These are phyloP conservation scores for Diaporthe eres DNA, from an alignment of 2,329 filamentous ascomycete genomes.

Conservation along the genomic window DNA sequence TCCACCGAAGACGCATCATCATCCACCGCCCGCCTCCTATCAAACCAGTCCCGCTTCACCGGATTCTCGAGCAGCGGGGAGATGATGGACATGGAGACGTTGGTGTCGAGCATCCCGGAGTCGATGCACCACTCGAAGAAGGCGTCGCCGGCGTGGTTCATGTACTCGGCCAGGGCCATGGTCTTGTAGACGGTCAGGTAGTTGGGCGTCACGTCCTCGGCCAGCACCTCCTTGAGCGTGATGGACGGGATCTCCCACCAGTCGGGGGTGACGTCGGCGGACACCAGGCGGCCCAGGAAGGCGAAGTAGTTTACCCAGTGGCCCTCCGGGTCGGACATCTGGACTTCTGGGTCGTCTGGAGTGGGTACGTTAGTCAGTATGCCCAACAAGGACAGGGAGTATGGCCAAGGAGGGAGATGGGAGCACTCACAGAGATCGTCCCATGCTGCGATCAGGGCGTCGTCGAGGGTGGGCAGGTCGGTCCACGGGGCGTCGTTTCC, in stretches of 20 bases:
- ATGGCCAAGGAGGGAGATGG: background rate
- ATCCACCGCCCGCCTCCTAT: background rate
- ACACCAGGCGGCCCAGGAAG: constrained; percentile 40
- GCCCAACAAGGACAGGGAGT: rapidly evolving
- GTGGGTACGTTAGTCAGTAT: background rate
- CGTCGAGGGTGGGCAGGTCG: constrained; percentile 40
- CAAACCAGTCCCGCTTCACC: constrained; percentile 36
- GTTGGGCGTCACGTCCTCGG: constrained; percentile 33
- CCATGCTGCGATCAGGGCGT: constrained; percentile 39
- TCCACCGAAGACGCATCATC: background rate
- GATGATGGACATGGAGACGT: constrained; percentile 38
- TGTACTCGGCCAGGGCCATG: constrained; percentile 41
- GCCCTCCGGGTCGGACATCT: constrained; percentile 34
- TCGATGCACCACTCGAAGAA: constrained; percentile 42
- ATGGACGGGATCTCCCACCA: constrained; percentile 41
- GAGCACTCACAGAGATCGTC: constrained; percentile 38
- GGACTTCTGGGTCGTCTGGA: constrained; percentile 39
- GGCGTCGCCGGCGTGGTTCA: constrained; percentile 38
- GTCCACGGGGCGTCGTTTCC: constrained; percentile 42
- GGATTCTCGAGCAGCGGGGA: constrained; percentile 36
- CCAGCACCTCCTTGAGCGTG: constrained; percentile 40
- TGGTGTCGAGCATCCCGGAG: constrained; percentile 36
- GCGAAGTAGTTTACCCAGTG: constrained; percentile 41
- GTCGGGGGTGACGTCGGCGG: constrained; percentile 39
- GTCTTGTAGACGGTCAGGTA: constrained; percentile 39